These are phyloP conservation scores for Fusarium sp. DNA, from an alignment of 2,329 filamentous ascomycete genomes.

Conservation along the genomic window DNA sequence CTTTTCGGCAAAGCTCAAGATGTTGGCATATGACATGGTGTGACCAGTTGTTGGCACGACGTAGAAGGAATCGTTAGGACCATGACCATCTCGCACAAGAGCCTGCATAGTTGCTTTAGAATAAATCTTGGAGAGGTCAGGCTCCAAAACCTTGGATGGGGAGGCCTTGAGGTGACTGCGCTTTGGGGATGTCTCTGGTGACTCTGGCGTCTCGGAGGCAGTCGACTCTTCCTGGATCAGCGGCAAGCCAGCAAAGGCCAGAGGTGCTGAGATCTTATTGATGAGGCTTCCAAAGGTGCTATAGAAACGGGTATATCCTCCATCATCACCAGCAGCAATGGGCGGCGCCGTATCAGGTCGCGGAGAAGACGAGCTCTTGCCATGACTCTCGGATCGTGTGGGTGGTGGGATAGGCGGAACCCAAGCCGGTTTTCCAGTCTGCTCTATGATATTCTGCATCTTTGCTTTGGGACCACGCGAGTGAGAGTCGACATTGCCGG, in stretches of 20 bases:
- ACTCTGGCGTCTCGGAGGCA: constrained; percentile 45
- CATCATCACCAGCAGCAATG: constrained; percentile 64
- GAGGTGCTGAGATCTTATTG: constrained; percentile 86
- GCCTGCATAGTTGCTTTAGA: constrained; percentile 87
- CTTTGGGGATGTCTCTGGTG: constrained; percentile 55
- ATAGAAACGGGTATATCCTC: constrained; percentile 92
- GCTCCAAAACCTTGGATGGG: constrained; percentile 52
- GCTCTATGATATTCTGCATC: constrained; percentile 69
- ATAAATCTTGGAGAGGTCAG: constrained; percentile 86
- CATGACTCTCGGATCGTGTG: constrained; percentile 41
- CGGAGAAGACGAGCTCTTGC: constrained; percentile 42
- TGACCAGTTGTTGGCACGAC: constrained; percentile 93
- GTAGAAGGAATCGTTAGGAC: constrained; percentile 85
- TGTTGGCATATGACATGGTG: constrained; percentile 92
- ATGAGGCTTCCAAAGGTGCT: constrained; percentile 90
- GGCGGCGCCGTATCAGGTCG: constrained; percentile 41
- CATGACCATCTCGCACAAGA: constrained; percentile 75
- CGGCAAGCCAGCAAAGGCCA: constrained; percentile 93
- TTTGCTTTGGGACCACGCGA: constrained; percentile 62
- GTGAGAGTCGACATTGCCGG: constrained; percentile 74
- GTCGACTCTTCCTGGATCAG: constrained; percentile 68
- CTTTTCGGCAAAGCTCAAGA: constrained; percentile 78
- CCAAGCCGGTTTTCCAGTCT: constrained; percentile 66
- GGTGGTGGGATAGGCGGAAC: constrained; percentile 55
- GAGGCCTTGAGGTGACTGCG: constrained; percentile 52